phyloP scores from a whole-genome alignment of 2,329 filamentous ascomycete species.

The Coniosporium tulheliwenetii region DNA sequence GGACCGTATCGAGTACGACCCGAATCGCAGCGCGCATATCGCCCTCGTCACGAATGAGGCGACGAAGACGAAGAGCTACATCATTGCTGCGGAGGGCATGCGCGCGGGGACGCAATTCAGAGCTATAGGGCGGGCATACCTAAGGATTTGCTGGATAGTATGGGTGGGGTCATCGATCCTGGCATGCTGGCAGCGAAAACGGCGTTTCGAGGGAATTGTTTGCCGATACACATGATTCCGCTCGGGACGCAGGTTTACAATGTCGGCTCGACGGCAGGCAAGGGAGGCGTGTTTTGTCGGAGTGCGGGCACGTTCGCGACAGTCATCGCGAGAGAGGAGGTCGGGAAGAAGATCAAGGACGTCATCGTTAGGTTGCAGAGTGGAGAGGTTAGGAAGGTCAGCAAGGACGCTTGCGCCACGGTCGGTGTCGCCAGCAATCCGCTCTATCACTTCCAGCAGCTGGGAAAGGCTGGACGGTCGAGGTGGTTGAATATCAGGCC shows the following conservation, averaged over 20 bases:
- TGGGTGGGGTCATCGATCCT: slow-evolving; percentile 86
- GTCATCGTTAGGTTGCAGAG: slow-evolving; percentile 81
- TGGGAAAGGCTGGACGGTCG: slow-evolving; percentile 89
- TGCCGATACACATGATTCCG: slow-evolving; percentile 91
- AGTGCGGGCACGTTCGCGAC: slow-evolving; percentile 87
- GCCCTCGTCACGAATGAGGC: slow-evolving; percentile 65
- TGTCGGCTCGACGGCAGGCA: slow-evolving; percentile 57
- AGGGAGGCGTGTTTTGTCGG: slow-evolving; percentile 78
- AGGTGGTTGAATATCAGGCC: slow-evolving; percentile 90
- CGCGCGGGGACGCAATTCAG: slow-evolving; percentile 76
- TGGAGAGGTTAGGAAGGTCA: slow-evolving; percentile 79
- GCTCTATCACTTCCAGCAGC: slow-evolving; percentile 74
- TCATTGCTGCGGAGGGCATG: slow-evolving; percentile 89
- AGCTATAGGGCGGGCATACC: slow-evolving; percentile 88
- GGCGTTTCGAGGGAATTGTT: slow-evolving; percentile 83
- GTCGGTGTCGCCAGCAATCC: slow-evolving; percentile 90
- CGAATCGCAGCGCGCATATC: slow-evolving; percentile 83
- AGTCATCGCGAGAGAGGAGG: slow-evolving; percentile 77
- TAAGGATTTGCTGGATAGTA: slow-evolving; percentile 67
- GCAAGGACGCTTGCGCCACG: slow-evolving; percentile 85
- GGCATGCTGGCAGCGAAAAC: slow-evolving; percentile 94
- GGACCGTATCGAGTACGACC: slow-evolving; percentile 92
- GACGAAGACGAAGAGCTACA: slow-evolving; percentile 69
- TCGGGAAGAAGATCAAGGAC: slow-evolving; percentile 54
- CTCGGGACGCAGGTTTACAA: slow-evolving; percentile 88